Evolutionary conservation across 2,329 filamentous ascomycete species (phyloP).

Genomic region (Paecilomyces variotii): DNA sequence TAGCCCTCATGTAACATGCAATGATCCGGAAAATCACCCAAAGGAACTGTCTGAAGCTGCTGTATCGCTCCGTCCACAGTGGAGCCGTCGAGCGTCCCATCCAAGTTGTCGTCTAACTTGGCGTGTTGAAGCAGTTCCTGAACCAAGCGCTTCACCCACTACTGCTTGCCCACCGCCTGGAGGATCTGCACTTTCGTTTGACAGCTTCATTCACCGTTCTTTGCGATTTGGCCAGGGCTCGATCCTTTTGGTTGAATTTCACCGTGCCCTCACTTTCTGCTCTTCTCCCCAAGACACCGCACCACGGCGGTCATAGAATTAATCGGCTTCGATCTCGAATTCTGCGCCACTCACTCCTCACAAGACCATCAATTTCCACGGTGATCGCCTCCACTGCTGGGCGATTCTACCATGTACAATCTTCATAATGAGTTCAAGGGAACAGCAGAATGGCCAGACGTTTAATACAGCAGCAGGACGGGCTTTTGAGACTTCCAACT

Average conservation of each 20-base stretch:
- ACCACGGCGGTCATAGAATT: neutral
- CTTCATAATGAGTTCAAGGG: slow-evolving; percentile 4
- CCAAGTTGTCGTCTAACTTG: neutral
- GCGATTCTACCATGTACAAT: slow-evolving; percentile 6
- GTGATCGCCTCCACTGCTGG: neutral
- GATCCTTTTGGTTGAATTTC: neutral
- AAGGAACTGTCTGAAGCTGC: neutral
- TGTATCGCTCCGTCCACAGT: neutral
- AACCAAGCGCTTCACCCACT: neutral
- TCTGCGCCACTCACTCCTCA: neutral
- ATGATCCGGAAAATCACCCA: neutral
- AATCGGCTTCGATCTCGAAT: too few species aligned
- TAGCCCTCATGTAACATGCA: neutral
- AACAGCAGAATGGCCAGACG: slow-evolving; percentile 5
- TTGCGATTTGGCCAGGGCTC: neutral
- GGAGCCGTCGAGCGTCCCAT: neutral
- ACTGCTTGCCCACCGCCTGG: neutral
- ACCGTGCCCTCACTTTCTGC: neutral
- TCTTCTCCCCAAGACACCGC: neutral
- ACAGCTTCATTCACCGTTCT: neutral
- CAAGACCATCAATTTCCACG: neutral
- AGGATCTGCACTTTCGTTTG: neutral
- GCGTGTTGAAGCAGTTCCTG: neutral
- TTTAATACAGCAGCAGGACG: slow-evolving; percentile 8
- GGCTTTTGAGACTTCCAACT: slow-evolving; percentile 25